Evolutionary conservation across 805 yeast species (phyloP), one percentile per base, ranked within the genome.

Genomic region (Zygotorulaspora danielsina): DNA sequence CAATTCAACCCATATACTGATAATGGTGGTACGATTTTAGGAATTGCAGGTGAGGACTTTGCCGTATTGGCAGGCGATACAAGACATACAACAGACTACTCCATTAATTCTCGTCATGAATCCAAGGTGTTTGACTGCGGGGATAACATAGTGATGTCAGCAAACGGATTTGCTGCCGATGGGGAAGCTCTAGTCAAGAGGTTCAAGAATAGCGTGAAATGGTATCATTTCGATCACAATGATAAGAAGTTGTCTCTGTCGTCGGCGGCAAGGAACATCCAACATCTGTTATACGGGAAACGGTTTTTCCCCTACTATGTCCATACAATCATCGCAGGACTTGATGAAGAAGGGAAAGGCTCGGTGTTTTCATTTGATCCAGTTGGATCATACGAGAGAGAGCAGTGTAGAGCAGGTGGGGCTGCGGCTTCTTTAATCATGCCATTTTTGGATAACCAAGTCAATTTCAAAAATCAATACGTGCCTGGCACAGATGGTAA

Each of bases 381-480:
- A 1, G 96, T 93, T 42, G 98, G 98, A 3, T 87, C 96, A 2
- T 93, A 93, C 61, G 97, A 93, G 67, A 79, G 96, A 55, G 97
- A 89, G 63, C 96, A 89, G 61, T 87, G 96, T 66, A 78, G 97
- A 58, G 97, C 97, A 2, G 97, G 95, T 49, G 98, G 98, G 30
- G 93, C 97, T 10, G 97, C 97, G 19, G 93, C 97, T 1, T 78
- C 88, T 48, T 75, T 93, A 66, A 88, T 93, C 51, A 88, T 89
- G 94, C 98, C 98, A 3, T 93, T 93, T 64, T 76, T 93, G 58
- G 98, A 93, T 65, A 90, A 89, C 64, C 98, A 93, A 70, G 98
- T 93, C 47, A 86, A 88, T 62, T 84, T 87, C 67, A 89, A 89
- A 63, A 93, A 93, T 69, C 98, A 93, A 65, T 77, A 72, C 61